Percentiles rank a stretch among this genome's conserved stretches.
Evolutionary conservation across 2,329 filamentous ascomycete species (phyloP).

Genomic region (Botrytis medusae): DNA sequence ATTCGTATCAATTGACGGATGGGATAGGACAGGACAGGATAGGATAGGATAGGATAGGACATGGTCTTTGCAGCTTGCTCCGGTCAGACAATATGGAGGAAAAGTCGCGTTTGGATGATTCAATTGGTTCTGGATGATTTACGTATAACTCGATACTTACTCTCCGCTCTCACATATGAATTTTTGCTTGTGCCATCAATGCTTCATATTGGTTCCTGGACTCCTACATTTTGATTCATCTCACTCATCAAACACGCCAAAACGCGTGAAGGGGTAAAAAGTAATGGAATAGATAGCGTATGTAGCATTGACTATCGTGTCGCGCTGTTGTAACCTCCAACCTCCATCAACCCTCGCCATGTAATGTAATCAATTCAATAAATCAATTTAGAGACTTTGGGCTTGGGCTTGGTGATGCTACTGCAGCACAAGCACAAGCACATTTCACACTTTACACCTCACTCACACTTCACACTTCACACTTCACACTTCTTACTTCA

Average conservation of each 20-base stretch:
- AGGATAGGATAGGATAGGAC: neutral
- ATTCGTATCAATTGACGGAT: constrained; percentile 4
- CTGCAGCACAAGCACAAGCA: neutral
- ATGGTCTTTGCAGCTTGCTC: neutral
- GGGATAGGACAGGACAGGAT: neutral
- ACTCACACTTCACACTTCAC: neutral
- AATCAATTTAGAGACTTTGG: neutral
- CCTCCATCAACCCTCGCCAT: neutral
- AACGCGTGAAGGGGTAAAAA: neutral
- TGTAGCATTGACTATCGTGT: constrained; percentile 2
- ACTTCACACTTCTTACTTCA: too few species aligned
- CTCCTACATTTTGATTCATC: neutral
- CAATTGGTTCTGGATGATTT: neutral
- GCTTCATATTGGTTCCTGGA: neutral
- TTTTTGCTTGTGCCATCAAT: constrained; percentile 1
- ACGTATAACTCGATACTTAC: neutral
- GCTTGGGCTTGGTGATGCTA: neutral
- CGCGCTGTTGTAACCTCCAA: neutral
- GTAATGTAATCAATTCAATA: neutral
- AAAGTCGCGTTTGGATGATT: neutral
- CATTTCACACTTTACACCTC: neutral
- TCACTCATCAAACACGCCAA: constrained; percentile 3
- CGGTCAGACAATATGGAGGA: neutral
- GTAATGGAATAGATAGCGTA: neutral
- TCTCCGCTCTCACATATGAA: neutral